These are phyloP conservation scores for Vigna angularis DNA, from an alignment of 306 rosid genomes.

Conservation along the genomic window DNA sequence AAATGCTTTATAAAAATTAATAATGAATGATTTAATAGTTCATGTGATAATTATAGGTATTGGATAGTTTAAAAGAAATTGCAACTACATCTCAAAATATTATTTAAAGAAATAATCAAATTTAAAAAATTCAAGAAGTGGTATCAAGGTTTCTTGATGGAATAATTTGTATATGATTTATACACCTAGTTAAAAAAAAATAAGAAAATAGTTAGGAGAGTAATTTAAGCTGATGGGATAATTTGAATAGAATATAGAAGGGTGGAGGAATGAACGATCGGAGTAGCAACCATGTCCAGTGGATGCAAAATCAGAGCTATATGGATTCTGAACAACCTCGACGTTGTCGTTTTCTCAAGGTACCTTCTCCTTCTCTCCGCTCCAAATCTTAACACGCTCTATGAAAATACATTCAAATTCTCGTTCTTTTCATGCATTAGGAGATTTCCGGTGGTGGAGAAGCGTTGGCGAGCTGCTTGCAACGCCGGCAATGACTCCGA, in stretches of 20 bases:
- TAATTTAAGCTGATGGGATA: too few species aligned
- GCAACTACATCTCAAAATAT: too few species aligned
- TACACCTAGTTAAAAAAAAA: too few species aligned
- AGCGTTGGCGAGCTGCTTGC: slow-evolving; percentile 83
- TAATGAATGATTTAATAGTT: too few species aligned
- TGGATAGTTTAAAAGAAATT: too few species aligned
- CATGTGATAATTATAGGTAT: too few species aligned
- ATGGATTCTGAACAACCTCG: slow-evolving; percentile 91
- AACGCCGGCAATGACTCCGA: slow-evolving; percentile 46
- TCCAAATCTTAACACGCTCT: not conserved
- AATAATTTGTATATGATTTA: too few species aligned
- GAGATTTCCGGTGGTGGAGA: slow-evolving; percentile 94
- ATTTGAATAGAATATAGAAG: not conserved
- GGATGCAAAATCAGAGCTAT: slow-evolving; percentile 89
- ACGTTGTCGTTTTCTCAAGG: slow-evolving; percentile 89
- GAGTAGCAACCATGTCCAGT: slow-evolving; percentile 59
- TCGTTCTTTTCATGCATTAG: slow-evolving; percentile 43
- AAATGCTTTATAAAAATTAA: too few species aligned
- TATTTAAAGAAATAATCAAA: too few species aligned
- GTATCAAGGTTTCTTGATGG: too few species aligned
- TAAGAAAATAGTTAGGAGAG: too few species aligned
- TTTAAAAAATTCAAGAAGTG: too few species aligned
- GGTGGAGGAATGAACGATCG: not conserved
- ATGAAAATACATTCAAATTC: slow-evolving; percentile 10
- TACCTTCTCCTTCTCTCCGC: not conserved